Evolutionary conservation across 1,284 basidiomycete species (phyloP).

Genomic region (Serendipita sp.): DNA sequence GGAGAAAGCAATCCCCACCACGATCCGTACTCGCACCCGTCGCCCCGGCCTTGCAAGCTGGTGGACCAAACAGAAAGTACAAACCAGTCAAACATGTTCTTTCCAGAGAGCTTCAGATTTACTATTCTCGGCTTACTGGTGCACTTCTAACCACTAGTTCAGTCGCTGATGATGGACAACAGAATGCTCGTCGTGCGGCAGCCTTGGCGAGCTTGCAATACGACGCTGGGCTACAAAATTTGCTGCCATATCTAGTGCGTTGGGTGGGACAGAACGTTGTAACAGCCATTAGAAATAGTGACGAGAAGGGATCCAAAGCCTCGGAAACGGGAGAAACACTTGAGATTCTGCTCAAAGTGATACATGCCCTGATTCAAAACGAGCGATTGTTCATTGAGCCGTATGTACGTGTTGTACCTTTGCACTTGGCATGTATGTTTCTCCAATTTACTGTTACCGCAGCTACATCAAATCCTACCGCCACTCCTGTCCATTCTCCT

Average conservation of each 20-base stretch:
- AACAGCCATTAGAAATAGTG: constrained; percentile 35
- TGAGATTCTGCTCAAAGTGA: constrained; percentile 68
- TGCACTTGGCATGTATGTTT: background rate
- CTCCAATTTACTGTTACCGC: constrained; percentile 10
- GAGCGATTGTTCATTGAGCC: constrained; percentile 88
- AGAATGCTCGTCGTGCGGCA: constrained; percentile 55
- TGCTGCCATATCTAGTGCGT: constrained; percentile 90
- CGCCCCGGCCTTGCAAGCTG: constrained; percentile 14
- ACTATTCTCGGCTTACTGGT: constrained; percentile 84
- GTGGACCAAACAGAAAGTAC: constrained; percentile 34
- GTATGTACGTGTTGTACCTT: constrained; percentile 50
- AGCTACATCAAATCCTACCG: constrained; percentile 93
- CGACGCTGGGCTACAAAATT: constrained; percentile 84
- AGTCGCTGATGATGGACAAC: constrained; percentile 24
- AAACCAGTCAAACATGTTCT: constrained; percentile 83
- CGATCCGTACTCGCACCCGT: constrained; percentile 16
- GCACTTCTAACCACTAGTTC: constrained; percentile 51
- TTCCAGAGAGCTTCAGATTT: constrained; percentile 87
- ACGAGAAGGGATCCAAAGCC: constrained; percentile 24
- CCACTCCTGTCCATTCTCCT: constrained; percentile 83
- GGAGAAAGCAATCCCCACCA: constrained; percentile 11
- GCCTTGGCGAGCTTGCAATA: constrained; percentile 79
- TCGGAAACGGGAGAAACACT: constrained; percentile 54
- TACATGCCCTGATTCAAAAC: constrained; percentile 73
- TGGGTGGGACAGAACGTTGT: constrained; percentile 87